Conservation (phyloP, 192 early-diverging fungal species). For the Backusella mclennaniae region DNA sequence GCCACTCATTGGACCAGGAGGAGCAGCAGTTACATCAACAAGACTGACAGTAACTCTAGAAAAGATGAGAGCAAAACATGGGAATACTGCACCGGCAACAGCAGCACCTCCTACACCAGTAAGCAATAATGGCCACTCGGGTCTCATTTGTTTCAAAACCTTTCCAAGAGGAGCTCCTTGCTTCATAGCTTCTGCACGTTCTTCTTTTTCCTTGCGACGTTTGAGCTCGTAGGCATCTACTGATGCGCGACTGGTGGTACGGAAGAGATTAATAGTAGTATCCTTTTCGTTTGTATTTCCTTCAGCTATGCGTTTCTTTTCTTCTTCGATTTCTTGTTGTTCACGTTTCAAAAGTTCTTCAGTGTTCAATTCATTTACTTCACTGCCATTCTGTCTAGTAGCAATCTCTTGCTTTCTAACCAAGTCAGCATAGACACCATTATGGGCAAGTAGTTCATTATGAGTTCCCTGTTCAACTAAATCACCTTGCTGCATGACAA, state of each 20-base stretch:
- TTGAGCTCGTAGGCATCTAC: slow-evolving; percentile 37
- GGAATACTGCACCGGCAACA: slow-evolving; percentile 73
- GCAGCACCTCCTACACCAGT: slow-evolving; percentile 60
- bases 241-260: slow-evolving; percentile 12
- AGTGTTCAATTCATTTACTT: slow-evolving; percentile 19
- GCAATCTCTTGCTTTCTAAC: slow-evolving; percentile 68
- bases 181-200: slow-evolving; percentile 31
- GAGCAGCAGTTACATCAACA: slow-evolving; percentile 17
- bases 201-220: slow-evolving; percentile 34
- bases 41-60: slow-evolving; percentile 50
- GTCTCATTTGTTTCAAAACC: slow-evolving; percentile 51
- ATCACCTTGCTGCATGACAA: slow-evolving; percentile 72
- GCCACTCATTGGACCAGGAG: slow-evolving; percentile 32
- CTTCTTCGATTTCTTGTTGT: not conserved
- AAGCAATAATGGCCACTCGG: slow-evolving; percentile 50
- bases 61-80: slow-evolving; percentile 66
- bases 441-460: slow-evolving; percentile 63
- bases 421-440: slow-evolving; percentile 63
- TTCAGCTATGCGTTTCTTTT: not conserved
- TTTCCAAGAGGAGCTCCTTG: slow-evolving; percentile 55
- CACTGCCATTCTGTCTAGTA: slow-evolving; percentile 36
- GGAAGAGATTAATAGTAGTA: slow-evolving; percentile 6
- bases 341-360: slow-evolving; percentile 16
- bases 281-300: not conserved
- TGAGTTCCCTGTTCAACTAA: slow-evolving; percentile 79